Base-by-base conservation (phyloP, 345 rosid genomes). In the Raphanus raphanistrum region DNA sequence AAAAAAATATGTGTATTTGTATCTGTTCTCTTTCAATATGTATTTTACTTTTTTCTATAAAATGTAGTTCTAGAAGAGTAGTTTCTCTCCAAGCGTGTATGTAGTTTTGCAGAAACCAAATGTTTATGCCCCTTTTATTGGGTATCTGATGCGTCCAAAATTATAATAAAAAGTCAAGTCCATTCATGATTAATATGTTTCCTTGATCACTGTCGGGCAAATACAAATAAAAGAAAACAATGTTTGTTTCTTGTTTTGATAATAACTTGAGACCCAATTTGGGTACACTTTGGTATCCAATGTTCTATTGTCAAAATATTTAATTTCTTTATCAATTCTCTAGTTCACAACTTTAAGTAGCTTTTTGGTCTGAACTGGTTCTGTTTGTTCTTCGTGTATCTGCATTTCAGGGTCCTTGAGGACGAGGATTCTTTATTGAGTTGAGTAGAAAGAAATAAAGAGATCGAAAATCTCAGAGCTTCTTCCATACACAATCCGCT, bases 131-230 rank as follows among this genome's bases (percentile, higher is more conserved):
- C n/a, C 0, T 41, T 41, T 36, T 41, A 41, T 41, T 41, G 48
- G 48, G 48, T 41, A 10, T 41, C 48, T 41, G 48, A 41, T 41
- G 48, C 48, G 38, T 38, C 8, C 25, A 35, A 57, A 4, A 21
- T 35, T 1, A 41, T 8, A 69, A 25, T 26, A 27, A 16, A 50
- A 35, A 70, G 79, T 70, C 29, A 62, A 16, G 58, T 69, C n/a
- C 27, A 63, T 76, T 76, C 69, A 68, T 50, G 79, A 76, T 60
- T 61, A 62, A 33, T 70, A 55, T 76, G 80, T 76, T 61, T 68
- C 16, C 41, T 61, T 76, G 69, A 60, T 68, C 48, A 59, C 62
- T 76, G 80, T 76, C 71, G 63, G 26, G 32, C 62, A 68, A 32
- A 10, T 10, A 31, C 50, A 32, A 38, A 36, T 21, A 36, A 38